A percentile compares a stretch with the other conserved stretches of the same genome.
These are phyloP conservation scores for Salix suchowensis DNA, from an alignment of 345 rosid genomes.

Conservation along the genomic window DNA sequence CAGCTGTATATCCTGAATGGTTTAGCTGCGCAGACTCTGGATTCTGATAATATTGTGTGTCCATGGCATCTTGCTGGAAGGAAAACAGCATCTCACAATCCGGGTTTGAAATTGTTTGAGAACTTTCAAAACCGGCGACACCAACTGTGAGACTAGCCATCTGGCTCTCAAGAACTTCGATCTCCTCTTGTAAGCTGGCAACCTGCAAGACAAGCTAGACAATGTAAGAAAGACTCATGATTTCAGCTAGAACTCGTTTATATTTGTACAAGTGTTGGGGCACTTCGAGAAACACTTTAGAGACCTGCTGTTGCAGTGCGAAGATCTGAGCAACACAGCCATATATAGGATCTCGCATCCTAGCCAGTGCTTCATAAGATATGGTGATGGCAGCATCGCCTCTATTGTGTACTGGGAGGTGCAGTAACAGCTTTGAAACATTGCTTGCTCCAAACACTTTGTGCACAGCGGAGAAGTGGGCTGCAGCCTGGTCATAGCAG, in stretches of 20 bases:
- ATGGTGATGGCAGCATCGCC: conserved; percentile 62
- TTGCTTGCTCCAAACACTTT: conserved; percentile 80
- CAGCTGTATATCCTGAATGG: conserved; percentile 21
- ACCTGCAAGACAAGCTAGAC: conserved; percentile 41
- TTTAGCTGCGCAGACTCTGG: conserved; percentile 27
- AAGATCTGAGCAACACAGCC: conserved; percentile 68
- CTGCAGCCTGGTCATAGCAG: conserved; percentile 57
- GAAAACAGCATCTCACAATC: conserved; percentile 21
- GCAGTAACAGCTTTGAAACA: conserved; percentile 55
- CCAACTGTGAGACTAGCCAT: conserved; percentile 37
- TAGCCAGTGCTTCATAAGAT: conserved; percentile 65
- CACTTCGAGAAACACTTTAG: neutral
- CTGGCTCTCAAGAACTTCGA: conserved; percentile 46
- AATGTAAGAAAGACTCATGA: neutral
- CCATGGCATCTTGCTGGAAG: conserved; percentile 23
- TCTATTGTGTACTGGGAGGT: conserved; percentile 45
- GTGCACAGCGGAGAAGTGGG: conserved; percentile 70
- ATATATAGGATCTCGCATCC: conserved; percentile 52
- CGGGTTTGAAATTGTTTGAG: conserved; percentile 16
- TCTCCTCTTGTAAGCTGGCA: conserved; percentile 54
- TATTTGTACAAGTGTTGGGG: neutral
- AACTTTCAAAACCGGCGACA: conserved; percentile 19
- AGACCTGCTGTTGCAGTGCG: conserved; percentile 71
- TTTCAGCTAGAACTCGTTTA: neutral
- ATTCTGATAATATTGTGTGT: conserved; percentile 30